Base-by-base conservation (phyloP, 1,139 yeast species). In the Lodderomyces parapsilosis region DNA sequence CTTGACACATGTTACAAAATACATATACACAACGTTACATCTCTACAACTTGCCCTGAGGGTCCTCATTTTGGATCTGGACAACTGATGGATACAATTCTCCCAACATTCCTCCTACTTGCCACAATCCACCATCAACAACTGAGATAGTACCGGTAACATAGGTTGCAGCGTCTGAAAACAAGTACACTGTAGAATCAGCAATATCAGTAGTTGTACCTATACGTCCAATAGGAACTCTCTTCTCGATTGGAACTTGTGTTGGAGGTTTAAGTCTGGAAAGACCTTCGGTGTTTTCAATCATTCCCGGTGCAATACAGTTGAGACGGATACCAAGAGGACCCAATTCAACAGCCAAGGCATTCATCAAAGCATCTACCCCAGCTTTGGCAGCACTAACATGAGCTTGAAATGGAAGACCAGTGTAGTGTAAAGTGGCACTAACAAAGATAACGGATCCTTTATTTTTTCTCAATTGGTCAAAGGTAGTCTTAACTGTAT, bases 341-440 rank as follows among this genome's bases (percentile, higher is more conserved):
- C 98, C 98, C 50, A 88, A 71, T 65, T 91, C 98, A 11, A 89
- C 91, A 0, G 97, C 96, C 50, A 91, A 66, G 2, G 91, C 86
- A 52, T 86, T 83, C 17, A 91, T 82, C 41, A 91, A 69, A 0
- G 97, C 95, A 60, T 91, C 98, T 34, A 91, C 78, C 27, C 96
- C 98, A 0, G 98, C 96, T 66, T 91, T 91, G 6, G 98, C 98
- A 0, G 98, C 96, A 2, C 93, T 86, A 2, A 89, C 96, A 55
- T 91, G 98, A 2, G 80, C 56, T 65, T 91, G 98, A 67, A 86
- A 80, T 7, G 96, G 96, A 6, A 86, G 80, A n/a, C 97, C 98
- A 55, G 83, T 78, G 63, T 87, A 88, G 62, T 91, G 97, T 45
- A 91, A 74, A 0, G 97, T 90, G 1, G 98, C 96, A 44, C 91